Conservation (phyloP, 2,329 filamentous ascomycete species). For the Dactylellina drechsleri region DNA sequence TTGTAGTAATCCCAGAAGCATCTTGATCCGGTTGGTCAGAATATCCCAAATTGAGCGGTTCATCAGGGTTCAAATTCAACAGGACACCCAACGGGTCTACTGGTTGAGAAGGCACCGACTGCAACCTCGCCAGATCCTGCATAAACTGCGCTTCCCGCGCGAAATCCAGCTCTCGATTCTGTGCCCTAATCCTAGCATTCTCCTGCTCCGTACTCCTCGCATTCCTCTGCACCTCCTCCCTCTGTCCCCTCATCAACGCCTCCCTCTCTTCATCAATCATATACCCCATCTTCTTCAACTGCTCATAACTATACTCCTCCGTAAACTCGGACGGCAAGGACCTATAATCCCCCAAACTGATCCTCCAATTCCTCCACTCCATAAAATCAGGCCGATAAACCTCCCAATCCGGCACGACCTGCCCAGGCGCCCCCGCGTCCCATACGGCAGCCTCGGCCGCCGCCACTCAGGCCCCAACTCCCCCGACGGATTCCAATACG, state of each 20-base stretch:
- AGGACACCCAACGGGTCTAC: neutral
- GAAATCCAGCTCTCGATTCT: neutral
- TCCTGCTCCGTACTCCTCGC: neutral
- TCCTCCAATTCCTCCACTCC: slow-evolving; percentile 36
- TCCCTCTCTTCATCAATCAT: slow-evolving; percentile 16
- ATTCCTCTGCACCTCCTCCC: neutral
- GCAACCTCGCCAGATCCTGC: neutral
- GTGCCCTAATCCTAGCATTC: neutral
- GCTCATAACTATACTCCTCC: neutral
- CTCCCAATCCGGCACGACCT: slow-evolving; percentile 8
- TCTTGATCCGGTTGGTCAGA: too few species aligned
- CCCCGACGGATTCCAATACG: neutral
- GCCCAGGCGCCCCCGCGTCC: slow-evolving; percentile 12
- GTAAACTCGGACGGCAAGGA: slow-evolving; percentile 1
- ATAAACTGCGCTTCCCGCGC: neutral
- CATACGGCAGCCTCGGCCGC: neutral
- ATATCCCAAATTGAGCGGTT: neutral
- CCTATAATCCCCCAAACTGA: slow-evolving; percentile 21
- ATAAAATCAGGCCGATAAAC: slow-evolving; percentile 9
- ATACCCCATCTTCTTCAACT: slow-evolving; percentile 28
- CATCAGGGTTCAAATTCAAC: neutral
- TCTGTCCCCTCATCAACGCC: neutral
- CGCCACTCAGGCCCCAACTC: neutral
- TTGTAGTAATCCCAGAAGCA: neutral
- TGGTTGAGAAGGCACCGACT: neutral